Conservation (phyloP, 1,139 yeast species). For the Spathaspora sp. region DNA sequence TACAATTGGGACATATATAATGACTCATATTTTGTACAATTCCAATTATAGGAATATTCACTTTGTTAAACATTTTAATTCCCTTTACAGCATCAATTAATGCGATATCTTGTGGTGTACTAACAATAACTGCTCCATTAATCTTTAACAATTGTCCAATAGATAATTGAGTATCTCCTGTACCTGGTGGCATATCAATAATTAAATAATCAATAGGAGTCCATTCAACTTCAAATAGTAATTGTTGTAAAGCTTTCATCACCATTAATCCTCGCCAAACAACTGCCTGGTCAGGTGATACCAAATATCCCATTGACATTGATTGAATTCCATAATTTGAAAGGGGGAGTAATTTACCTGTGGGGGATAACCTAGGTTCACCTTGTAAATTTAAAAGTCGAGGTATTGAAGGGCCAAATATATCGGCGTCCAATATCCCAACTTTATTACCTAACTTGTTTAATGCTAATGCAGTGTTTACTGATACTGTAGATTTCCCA, state of each 20-base stretch:
- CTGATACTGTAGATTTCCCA: slow-evolving; percentile 57
- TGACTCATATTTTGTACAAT: slow-evolving; percentile 84
- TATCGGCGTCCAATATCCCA: slow-evolving; percentile 77
- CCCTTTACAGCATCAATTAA: slow-evolving; percentile 81
- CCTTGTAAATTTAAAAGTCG: slow-evolving; percentile 63
- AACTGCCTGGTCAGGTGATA: slow-evolving; percentile 66
- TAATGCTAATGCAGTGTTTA: slow-evolving; percentile 67
- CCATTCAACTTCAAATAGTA: slow-evolving; percentile 83
- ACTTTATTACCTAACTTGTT: slow-evolving; percentile 54
- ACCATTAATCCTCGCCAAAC: slow-evolving; percentile 90
- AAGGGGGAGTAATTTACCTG: slow-evolving; percentile 65
- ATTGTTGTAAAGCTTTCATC: slow-evolving; percentile 82
- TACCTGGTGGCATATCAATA: slow-evolving; percentile 89
- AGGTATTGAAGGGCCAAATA: slow-evolving; percentile 85
- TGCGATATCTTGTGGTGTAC: slow-evolving; percentile 88
- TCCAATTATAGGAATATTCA: slow-evolving; percentile 73
- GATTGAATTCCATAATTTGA: slow-evolving; percentile 77
- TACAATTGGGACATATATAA: slow-evolving; percentile 72
- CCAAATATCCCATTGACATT: slow-evolving; percentile 88
- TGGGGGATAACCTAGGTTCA: slow-evolving; percentile 58
- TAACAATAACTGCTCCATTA: slow-evolving; percentile 78
- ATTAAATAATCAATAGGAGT: slow-evolving; percentile 66
- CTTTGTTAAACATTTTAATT: slow-evolving; percentile 72
- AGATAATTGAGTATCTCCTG: slow-evolving; percentile 85
- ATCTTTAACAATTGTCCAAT: slow-evolving; percentile 74